Evolutionary conservation across 257 asterid genomes (phyloP).

Genomic region (Verbena officinalis): DNA sequence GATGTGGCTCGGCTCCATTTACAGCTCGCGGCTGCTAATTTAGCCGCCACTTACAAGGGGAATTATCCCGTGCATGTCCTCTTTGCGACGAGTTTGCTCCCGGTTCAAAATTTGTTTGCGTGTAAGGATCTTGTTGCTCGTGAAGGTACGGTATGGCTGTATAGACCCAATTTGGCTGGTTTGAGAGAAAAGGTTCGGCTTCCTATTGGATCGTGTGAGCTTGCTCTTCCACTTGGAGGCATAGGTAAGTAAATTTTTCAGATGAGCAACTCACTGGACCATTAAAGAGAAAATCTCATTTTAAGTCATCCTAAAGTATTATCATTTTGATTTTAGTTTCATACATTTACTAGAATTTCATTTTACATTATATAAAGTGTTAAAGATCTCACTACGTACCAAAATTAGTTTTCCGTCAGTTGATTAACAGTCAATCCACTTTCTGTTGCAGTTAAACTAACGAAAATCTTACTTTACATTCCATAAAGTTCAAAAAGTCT

Average conservation of each 20-base stretch:
- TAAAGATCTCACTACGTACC: too few species aligned
- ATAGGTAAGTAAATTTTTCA: slow-evolving; percentile 39
- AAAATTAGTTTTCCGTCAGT: too few species aligned
- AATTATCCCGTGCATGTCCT: slow-evolving; percentile 50
- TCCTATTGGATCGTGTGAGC: slow-evolving; percentile 86
- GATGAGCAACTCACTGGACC: too few species aligned
- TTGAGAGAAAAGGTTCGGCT: slow-evolving; percentile 61
- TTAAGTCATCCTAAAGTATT: too few species aligned
- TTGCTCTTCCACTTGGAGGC: slow-evolving; percentile 67
- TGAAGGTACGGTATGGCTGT: slow-evolving; percentile 55
- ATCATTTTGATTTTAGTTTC: too few species aligned
- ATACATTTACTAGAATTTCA: too few species aligned
- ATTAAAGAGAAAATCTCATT: too few species aligned
- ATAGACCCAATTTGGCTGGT: slow-evolving; percentile 48
- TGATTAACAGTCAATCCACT: too few species aligned
- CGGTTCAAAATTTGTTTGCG: slow-evolving; percentile 59
- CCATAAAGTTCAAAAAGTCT: too few species aligned
- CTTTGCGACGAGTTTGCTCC: slow-evolving; percentile 63
- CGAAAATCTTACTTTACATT: too few species aligned
- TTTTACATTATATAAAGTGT: too few species aligned
- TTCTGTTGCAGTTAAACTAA: too few species aligned
- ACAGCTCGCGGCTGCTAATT: slow-evolving; percentile 62
- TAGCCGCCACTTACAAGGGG: slow-evolving; percentile 68
- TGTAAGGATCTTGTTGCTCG: slow-evolving; percentile 61
- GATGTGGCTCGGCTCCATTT: slow-evolving; percentile 77